Base-by-base conservation (phyloP, 2,329 filamentous ascomycete species). In the Didymellaceae sp. region DNA sequence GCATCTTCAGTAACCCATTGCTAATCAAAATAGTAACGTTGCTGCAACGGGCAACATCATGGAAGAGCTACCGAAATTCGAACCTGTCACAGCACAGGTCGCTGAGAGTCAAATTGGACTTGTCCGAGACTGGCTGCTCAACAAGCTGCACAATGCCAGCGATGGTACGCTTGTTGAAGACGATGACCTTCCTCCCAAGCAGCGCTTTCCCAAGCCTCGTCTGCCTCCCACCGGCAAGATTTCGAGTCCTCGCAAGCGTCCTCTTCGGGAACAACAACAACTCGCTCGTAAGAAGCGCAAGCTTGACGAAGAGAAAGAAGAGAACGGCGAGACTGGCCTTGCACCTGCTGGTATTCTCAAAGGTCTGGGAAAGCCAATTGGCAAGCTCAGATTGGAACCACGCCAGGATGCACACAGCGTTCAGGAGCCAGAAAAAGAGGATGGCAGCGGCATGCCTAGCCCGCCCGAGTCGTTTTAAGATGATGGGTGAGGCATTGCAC, bases 161-260 rank as follows among this genome's bases (percentile, higher is more conserved):
- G 87, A 93, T 65, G 84, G 91, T 70, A 86, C 91, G 33, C 81
- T 99, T 59, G 79, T 96, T 43, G 94, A 99, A 77, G 94, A 99
- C 75, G 90, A 97, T 68, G 93, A 99, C 62, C 78, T 99, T 18
- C 94, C 95, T 13, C 84, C 87, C 46, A 99, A 99, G 75, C 94
- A 99, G 75, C 83, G 91, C 28, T 83, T 83, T 62, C 81, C 82
- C 21, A 84, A 83, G 63, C 81, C 81, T 17, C 75, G 82, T 42
- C 72, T 85, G 34, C 78, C 88, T 77, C 76, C 90, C 77, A 92
- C 87, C 16, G 90, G 90, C 66, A 96, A 95, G 79, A 96, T 96
- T 60, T 88, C 88, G 9, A 89, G 86, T 43, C 90, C 90, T 24
- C 86, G 91, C 62, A 96, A 95, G 77, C 81, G 90, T 6, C 89